Base-by-base conservation (phyloP, 2,329 filamentous ascomycete genomes). In the Talaromyces islandicus region DNA sequence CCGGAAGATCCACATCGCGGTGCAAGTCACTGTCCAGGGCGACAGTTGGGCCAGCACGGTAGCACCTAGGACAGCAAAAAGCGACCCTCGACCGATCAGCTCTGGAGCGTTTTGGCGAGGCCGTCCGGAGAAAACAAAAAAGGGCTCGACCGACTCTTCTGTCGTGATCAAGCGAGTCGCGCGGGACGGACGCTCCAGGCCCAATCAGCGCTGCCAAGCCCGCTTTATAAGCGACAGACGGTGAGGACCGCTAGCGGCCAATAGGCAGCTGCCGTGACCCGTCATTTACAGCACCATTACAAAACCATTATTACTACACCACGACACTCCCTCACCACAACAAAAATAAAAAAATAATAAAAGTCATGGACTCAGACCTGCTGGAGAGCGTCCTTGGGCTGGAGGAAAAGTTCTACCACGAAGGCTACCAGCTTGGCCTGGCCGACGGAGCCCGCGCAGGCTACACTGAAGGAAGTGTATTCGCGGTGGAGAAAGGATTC, bases 401-500 rank as follows among this genome's bases (percentile, higher is more conserved):
- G 30, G 85, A 88, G 76, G 82, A 86, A 62, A 74, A 79, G 60
- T 96, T 93, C 78, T 96, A 97, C 78, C 80, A 84, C 51, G 86
- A 93, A 74, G 94, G 94, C 61, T 93, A 92, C 78, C 74, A 81
- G 6, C 83, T 91, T 58, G 94, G 94, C 50, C 74, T 85, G 54
- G 77, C 81, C 46, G 93, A 96, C 75, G 94, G 94, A 62, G 80
- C 85, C 46, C 82, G 83, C 61, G 88, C 90, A 32, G 94, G 94
- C 43, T 87, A 88, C 60, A 86, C 91, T 64, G 94, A 99, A 81
- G 94, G 94, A 62, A 89, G 92, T 56, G 85, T 91, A 21, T 91
- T 97, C 71, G 94, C 93, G 0, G 85, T 97, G 48, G 89, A 95
- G 72, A 94, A 92, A 65, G 93, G 92, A 0, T 97, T 94, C 68